Percentiles rank a stretch among this genome's conserved stretches.
These are phyloP conservation scores for Melampsora larici-populina DNA, from an alignment of 1,284 basidiomycete genomes.

Conservation along the genomic window DNA sequence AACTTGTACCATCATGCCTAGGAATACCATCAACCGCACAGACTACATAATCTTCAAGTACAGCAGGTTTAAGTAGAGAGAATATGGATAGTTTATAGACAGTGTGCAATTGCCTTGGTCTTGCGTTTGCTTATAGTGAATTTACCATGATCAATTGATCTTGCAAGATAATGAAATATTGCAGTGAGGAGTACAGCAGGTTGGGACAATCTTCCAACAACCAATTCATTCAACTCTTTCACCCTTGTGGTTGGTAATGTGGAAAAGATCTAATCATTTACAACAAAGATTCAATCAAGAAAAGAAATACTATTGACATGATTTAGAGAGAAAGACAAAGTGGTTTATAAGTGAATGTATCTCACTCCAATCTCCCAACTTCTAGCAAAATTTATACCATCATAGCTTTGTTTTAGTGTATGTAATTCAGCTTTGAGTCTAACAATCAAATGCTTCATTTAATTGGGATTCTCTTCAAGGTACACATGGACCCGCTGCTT, in stretches of 20 bases:
- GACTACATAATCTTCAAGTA: conserved; percentile 63
- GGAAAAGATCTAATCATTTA: neutral
- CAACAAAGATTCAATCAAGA: neutral
- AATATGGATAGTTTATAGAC: conserved; percentile 49
- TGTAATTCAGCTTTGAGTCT: conserved; percentile 8
- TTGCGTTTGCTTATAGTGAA: neutral
- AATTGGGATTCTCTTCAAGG: conserved; percentile 23
- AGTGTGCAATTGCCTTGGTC: conserved; percentile 14
- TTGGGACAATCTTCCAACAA: neutral
- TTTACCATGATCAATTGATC: neutral
- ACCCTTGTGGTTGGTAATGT: neutral
- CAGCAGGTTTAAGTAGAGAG: conserved; percentile 68
- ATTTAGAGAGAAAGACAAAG: neutral
- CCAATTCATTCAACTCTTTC: neutral
- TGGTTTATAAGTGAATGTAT: conserved; percentile 36
- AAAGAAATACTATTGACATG: neutral
- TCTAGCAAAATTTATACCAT: conserved; percentile 22
- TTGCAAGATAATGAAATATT: conserved; percentile 9
- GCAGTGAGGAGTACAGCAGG: conserved; percentile 16
- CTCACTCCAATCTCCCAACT: conserved; percentile 25
- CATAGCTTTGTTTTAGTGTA: conserved; percentile 15
- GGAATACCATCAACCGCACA: conserved; percentile 64
- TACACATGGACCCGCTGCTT: conserved; percentile 25
- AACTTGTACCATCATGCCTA: conserved; percentile 50
- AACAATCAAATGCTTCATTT: conserved; percentile 18